phyloP scores from a whole-genome alignment of 192 early-diverging fungal genomes.

The Backusella australiensis region DNA sequence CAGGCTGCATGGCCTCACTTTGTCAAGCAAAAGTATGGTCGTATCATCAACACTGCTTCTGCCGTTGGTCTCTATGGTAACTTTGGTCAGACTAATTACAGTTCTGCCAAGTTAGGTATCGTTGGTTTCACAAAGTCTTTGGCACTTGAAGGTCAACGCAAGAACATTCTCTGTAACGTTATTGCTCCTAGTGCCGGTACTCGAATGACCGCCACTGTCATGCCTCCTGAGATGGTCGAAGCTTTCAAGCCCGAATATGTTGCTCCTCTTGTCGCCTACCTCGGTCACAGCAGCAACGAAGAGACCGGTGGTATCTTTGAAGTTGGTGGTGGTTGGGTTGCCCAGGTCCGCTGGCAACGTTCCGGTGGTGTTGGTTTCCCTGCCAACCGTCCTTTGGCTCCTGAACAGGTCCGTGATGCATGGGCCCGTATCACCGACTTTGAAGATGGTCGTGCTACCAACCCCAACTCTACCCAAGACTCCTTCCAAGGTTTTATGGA shows the following conservation, averaged over 20 bases:
- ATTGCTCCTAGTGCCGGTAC: slow-evolving; percentile 98
- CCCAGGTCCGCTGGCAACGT: slow-evolving; percentile 96
- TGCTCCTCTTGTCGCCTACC: slow-evolving; percentile 89
- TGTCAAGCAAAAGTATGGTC: slow-evolving; percentile 91
- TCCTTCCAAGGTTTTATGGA: slow-evolving; percentile 80
- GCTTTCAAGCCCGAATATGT: slow-evolving; percentile 97
- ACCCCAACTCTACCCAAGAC: slow-evolving; percentile 77
- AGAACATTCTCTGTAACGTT: slow-evolving; percentile 91
- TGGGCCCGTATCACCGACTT: slow-evolving; percentile 89
- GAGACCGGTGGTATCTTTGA: slow-evolving; percentile 92
- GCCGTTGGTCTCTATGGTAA: slow-evolving; percentile 94
- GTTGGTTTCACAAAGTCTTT: slow-evolving; percentile 90
- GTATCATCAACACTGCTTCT: slow-evolving; percentile 92
- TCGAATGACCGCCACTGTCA: slow-evolving; percentile 94
- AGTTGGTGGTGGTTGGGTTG: slow-evolving; percentile 92
- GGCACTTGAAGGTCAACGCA: slow-evolving; percentile 86
- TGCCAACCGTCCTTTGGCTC: slow-evolving; percentile 71
- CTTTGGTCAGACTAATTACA: slow-evolving; percentile 63
- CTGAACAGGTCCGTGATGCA: slow-evolving; percentile 79
- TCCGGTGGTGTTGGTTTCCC: slow-evolving; percentile 93
- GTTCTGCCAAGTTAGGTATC: slow-evolving; percentile 83
- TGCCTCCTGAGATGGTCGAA: slow-evolving; percentile 94
- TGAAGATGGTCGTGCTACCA: slow-evolving; percentile 92
- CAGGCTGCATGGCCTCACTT: slow-evolving; percentile 97
- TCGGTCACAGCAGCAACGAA: slow-evolving; percentile 76